Conservation (phyloP, 148 eudicot species). For the Mesembryanthemum crystallinum region DNA sequence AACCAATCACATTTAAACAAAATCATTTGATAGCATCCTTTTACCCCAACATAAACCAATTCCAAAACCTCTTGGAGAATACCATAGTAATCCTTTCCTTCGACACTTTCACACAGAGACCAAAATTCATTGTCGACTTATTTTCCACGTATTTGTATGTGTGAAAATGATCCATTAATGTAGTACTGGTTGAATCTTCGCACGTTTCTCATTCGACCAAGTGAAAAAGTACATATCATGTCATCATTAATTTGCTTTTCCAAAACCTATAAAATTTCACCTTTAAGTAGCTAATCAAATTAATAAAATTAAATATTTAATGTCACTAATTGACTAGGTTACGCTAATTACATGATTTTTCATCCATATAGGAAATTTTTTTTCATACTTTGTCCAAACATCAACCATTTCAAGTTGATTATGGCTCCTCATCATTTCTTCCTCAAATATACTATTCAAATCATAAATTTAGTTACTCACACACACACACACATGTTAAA, state of each 20-base stretch:
- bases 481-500: not conserved
- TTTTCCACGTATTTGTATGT: not conserved
- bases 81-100: not conserved
- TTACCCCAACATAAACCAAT: not conserved
- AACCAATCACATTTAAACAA: constrained; percentile 14
- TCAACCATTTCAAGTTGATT: not conserved
- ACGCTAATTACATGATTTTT: not conserved
- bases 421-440: not conserved
- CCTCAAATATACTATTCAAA: constrained; percentile 5
- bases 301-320: no score
- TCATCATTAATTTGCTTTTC: not conserved
- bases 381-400: constrained; percentile 1
- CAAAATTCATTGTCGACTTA: not conserved
- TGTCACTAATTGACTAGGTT: no score
- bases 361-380: not conserved
- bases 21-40: not conserved
- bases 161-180: constrained; percentile 8
- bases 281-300: not conserved
- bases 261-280: not conserved
- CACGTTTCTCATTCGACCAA: not conserved
- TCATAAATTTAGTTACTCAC: not conserved
- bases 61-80: not conserved
- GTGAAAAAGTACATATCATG: not conserved
- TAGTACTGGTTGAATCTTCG: not conserved
- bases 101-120: constrained; percentile 3